These are phyloP conservation scores for Phytophthora ramorum DNA, from an alignment of 352 stramenopile species.

Conservation along the genomic window DNA sequence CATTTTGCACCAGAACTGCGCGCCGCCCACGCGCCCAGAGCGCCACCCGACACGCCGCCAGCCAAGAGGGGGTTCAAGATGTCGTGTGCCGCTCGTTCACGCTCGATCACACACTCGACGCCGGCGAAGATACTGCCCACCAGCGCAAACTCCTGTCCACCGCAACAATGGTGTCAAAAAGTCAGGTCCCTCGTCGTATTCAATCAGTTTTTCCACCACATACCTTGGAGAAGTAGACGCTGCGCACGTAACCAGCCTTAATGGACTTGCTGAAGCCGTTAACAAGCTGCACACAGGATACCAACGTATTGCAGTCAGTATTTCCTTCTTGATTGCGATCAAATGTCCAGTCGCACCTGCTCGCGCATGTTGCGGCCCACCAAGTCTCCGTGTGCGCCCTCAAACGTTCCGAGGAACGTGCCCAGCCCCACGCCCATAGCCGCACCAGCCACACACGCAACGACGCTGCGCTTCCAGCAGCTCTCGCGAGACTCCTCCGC, in stretches of 20 bases:
- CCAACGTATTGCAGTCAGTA: conserved; percentile 6
- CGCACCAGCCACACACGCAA: conserved; percentile 73
- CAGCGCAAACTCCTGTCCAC: conserved; percentile 78
- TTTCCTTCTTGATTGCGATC: not conserved
- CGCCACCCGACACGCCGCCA: conserved; percentile 67
- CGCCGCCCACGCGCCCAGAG: conserved; percentile 74
- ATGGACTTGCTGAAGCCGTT: conserved; percentile 89
- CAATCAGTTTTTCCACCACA: not conserved
- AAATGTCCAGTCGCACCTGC: conserved; percentile 51
- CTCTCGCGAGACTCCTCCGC: conserved; percentile 80
- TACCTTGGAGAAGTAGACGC: conserved; percentile 89
- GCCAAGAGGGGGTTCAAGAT: conserved; percentile 83
- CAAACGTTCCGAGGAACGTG: conserved; percentile 89
- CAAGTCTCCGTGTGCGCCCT: conserved; percentile 86
- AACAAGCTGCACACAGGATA: conserved; percentile 59
- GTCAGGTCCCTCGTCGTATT: not conserved
- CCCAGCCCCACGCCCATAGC: conserved; percentile 84
- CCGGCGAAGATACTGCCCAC: conserved; percentile 84
- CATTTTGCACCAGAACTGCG: conserved; percentile 65
- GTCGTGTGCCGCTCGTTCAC: conserved; percentile 79
- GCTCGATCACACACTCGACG: conserved; percentile 86
- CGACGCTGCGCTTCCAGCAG: conserved; percentile 87
- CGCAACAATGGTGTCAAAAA: conserved; percentile 1
- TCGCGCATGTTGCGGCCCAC: conserved; percentile 87
- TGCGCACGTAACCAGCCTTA: conserved; percentile 76